Percentiles rank a stretch among this genome's conserved stretches.
These are phyloP conservation scores for Coccomyxa sp. DNA, from an alignment of 139 green algal genomes.

Conservation along the genomic window DNA sequence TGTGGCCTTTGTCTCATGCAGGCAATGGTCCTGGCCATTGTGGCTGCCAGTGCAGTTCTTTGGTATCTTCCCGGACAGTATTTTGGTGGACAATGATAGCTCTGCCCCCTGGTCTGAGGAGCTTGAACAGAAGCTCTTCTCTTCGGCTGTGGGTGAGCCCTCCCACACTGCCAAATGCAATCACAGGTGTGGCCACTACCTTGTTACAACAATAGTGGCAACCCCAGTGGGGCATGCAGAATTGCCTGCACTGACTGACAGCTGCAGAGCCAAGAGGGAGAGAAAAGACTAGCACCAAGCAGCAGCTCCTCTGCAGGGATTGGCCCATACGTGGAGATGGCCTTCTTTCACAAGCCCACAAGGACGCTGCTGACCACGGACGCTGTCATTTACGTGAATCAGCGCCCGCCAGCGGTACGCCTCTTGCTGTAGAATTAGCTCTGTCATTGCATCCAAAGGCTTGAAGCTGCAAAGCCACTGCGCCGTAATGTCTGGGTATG, in stretches of 20 bases:
- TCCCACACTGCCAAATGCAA: no score
- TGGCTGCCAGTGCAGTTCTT: constrained; percentile 74
- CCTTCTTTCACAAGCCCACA: constrained; percentile 79
- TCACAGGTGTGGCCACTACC: no score
- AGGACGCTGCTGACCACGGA: constrained; percentile 85
- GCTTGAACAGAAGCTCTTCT: constrained; percentile 67
- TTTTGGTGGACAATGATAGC: constrained; percentile 28
- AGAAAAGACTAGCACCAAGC: no score
- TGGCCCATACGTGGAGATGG: constrained; percentile 23
- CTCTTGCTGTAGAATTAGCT: no score
- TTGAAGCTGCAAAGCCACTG: no score
- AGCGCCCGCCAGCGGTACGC: constrained; percentile 51
- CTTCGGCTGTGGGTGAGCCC: background rate
- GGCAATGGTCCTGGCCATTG: constrained; percentile 82
- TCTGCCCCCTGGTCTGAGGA: constrained; percentile 59
- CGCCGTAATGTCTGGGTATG: no score
- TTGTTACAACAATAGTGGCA: no score
- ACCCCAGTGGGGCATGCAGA: no score
- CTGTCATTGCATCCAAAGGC: no score
- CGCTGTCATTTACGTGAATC: constrained; percentile 66
- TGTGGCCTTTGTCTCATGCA: constrained; percentile 1
- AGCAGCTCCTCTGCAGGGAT: constrained; percentile 5
- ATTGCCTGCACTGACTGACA: no score
- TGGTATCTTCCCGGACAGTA: constrained; percentile 72
- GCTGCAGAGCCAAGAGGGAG: no score